Conservation (phyloP, 768 basidiomycete genomes). For the Russula compacta region DNA sequence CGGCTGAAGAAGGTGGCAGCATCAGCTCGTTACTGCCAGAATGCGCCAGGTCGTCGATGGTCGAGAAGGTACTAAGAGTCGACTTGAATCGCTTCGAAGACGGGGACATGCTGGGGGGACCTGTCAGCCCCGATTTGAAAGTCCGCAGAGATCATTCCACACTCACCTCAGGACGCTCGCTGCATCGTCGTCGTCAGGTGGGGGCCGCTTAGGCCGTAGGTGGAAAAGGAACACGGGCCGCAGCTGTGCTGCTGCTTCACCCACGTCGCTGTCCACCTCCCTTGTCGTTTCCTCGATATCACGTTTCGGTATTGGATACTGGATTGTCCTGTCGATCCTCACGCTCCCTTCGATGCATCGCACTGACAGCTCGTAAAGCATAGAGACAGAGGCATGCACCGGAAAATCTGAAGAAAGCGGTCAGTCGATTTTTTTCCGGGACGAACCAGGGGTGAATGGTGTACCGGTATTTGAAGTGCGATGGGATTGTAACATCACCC, state of each 20-base stretch:
- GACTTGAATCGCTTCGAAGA: constrained; percentile 19
- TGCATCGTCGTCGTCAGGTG: constrained; percentile 18
- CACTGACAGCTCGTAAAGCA: constrained; percentile 14
- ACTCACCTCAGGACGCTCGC: constrained; percentile 14
- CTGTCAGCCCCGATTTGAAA: not conserved
- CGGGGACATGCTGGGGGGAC: constrained; percentile 9
- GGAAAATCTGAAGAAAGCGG: constrained; percentile 11
- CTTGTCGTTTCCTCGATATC: constrained; percentile 13
- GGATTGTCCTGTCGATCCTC: constrained; percentile 9
- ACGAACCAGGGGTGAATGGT: not conserved
- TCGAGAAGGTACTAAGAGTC: constrained; percentile 10
- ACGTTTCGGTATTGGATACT: constrained; percentile 15
- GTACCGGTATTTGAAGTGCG: constrained; percentile 10
- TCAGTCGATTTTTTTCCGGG: not conserved
- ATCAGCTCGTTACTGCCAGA: not conserved
- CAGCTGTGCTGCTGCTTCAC: constrained; percentile 9
- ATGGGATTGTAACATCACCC: constrained; percentile 9
- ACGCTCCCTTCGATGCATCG: constrained; percentile 9
- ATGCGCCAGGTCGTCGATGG: not conserved
- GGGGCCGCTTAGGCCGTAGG: constrained; percentile 16
- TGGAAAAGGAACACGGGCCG: constrained; percentile 14
- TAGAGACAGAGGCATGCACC: constrained; percentile 7
- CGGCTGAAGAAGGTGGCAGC: constrained; percentile 13
- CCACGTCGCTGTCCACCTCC: constrained; percentile 11
- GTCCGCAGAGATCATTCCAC: not conserved